phyloP scores from a whole-genome alignment of 2,329 filamentous ascomycete species.

The Rutstroemia sydowiana region DNA sequence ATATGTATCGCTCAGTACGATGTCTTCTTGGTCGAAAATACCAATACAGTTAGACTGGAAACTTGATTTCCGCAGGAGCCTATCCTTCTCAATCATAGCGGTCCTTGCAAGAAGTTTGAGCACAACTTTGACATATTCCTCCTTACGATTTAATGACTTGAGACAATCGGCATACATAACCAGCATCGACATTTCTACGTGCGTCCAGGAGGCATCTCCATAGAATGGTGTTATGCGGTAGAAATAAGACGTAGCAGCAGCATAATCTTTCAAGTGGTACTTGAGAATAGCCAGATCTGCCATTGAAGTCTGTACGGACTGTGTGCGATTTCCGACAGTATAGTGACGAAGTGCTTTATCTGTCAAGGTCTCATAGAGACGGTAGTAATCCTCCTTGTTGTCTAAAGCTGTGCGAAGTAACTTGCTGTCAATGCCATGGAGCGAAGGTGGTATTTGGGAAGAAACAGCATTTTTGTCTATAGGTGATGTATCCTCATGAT shows the following conservation, averaged over 20 bases:
- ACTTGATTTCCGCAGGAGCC: constrained; percentile 33
- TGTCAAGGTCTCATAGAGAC: constrained; percentile 68
- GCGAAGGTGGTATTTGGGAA: constrained; percentile 16
- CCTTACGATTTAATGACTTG: constrained; percentile 63
- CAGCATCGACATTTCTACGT: constrained; percentile 75
- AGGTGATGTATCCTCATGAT: constrained; percentile 21
- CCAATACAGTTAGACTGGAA: constrained; percentile 12
- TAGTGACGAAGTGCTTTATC: constrained; percentile 79
- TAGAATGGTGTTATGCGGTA: constrained; percentile 72
- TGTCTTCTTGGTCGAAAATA: constrained; percentile 14
- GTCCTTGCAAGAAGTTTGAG: constrained; percentile 68
- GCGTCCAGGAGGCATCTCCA: constrained; percentile 67
- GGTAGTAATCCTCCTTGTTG: constrained; percentile 56
- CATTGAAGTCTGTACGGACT: constrained; percentile 70
- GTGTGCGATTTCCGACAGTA: constrained; percentile 66
- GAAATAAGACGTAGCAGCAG: constrained; percentile 69
- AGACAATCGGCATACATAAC: constrained; percentile 81
- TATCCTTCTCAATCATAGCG: constrained; percentile 46
- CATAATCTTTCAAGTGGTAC: constrained; percentile 67
- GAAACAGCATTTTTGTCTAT: background rate
- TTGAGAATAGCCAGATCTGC: constrained; percentile 83
- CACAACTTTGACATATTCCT: constrained; percentile 72
- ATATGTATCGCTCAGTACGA: constrained; percentile 21
- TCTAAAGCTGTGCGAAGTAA: constrained; percentile 54
- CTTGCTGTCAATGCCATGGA: constrained; percentile 45